Percentiles rank a stretch among this genome's conserved stretches.
Conservation (phyloP, 331 rosid species). For the Pyracantha coccinea region DNA sequence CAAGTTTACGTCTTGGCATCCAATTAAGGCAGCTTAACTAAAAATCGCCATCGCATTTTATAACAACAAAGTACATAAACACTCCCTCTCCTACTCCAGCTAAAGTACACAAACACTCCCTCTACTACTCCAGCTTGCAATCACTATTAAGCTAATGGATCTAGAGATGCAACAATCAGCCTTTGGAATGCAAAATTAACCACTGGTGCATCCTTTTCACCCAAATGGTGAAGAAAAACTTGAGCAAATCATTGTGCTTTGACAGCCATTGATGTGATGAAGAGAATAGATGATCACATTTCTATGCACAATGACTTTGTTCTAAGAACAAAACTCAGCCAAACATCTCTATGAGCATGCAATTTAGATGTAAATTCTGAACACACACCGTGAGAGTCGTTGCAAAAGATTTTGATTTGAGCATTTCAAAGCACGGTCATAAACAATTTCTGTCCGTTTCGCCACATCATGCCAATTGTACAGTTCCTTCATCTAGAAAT, state of each 20-base stretch:
- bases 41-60: not conserved
- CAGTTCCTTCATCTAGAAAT: conserved; percentile 51
- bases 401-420: conserved; percentile 47
- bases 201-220: not conserved
- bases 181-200: not conserved
- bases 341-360: not conserved
- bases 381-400: conserved; percentile 59
- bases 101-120: not conserved
- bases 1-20: not conserved
- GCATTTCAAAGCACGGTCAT: conserved; percentile 63
- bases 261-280: not conserved
- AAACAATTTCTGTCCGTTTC: conserved; percentile 66
- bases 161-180: not conserved
- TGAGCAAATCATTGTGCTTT: not conserved
- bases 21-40: not conserved
- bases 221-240: not conserved
- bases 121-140: not conserved
- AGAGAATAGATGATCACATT: not conserved
- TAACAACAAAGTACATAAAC: not conserved
- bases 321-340: not conserved
- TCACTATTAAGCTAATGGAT: not conserved
- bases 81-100: not conserved
- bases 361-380: not conserved
- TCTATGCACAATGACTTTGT: not conserved
- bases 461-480: conserved; percentile 92